Evolutionary conservation across 345 rosid genomes (phyloP).

Genomic region (Lumnitzera racemosa): DNA sequence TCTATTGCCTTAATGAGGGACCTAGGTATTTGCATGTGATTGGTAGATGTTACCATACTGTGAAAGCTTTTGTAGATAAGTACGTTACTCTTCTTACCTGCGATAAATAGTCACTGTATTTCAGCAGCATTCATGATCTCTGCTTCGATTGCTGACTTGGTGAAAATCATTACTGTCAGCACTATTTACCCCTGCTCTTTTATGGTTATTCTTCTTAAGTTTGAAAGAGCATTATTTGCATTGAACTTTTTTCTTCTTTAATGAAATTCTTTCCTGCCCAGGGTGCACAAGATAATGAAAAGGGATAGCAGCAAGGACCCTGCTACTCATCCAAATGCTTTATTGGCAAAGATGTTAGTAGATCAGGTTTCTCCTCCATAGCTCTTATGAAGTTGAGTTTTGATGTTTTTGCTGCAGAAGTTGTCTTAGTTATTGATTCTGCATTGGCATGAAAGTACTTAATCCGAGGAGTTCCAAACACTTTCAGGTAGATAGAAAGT

Average conservation of each 20-base stretch:
- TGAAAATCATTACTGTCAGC: no score
- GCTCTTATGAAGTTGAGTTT: conserved; percentile 37
- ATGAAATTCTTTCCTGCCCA: conserved; percentile 20
- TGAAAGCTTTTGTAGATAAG: no score
- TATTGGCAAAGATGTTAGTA: conserved; percentile 69
- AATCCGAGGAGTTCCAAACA: conserved; percentile 12
- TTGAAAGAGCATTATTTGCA: background rate
- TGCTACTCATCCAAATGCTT: conserved; percentile 57
- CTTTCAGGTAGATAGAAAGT: conserved; percentile 86
- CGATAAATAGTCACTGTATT: no score
- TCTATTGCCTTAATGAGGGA: no score
- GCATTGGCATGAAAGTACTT: background rate
- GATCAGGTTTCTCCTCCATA: conserved; percentile 50
- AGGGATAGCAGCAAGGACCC: conserved; percentile 79
- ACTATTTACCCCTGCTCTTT: background rate
- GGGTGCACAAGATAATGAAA: conserved; percentile 85
- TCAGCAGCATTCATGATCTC: no score
- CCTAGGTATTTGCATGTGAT: no score
- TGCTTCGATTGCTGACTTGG: no score
- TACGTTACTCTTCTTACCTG: no score
- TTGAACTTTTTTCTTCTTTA: background rate
- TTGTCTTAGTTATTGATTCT: background rate
- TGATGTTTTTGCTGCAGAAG: background rate
- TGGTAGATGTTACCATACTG: no score
- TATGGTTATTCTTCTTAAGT: background rate